Evolutionary conservation across 1,284 basidiomycete species (phyloP).

Genomic region (Austroboletus novae-zelandiae): DNA sequence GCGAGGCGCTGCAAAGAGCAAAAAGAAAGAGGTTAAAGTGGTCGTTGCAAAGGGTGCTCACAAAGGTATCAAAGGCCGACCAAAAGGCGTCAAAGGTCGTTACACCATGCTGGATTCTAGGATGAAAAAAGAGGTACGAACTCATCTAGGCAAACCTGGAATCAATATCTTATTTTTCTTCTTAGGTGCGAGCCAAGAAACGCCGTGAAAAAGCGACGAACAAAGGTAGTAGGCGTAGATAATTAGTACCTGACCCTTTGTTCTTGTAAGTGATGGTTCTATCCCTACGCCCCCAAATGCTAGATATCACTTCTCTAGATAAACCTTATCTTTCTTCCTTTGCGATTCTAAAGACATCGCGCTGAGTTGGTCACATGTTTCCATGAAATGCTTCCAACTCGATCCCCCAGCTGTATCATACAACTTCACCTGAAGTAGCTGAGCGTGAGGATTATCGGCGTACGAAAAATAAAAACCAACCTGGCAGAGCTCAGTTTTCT

Average conservation of each 20-base stretch:
- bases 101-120: constrained; percentile 91
- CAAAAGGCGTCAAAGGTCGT: constrained; percentile 93
- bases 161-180: constrained; percentile 4
- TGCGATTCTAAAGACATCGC: constrained; percentile 20
- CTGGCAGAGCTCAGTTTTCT: constrained; percentile 53
- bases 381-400: constrained; percentile 54
- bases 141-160: neutral
- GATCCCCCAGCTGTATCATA: constrained; percentile 37
- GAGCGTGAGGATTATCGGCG: neutral
- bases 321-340: constrained; percentile 11
- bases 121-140: constrained; percentile 78
- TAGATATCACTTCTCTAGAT: constrained; percentile 14
- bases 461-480: constrained; percentile 34
- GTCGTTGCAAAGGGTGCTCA: constrained; percentile 93
- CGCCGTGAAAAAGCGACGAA: constrained; percentile 64
- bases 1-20: constrained; percentile 68
- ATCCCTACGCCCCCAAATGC: neutral
- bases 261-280: neutral
- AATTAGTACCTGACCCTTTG: neutral
- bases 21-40: constrained; percentile 83
- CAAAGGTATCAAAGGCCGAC: constrained; percentile 88
- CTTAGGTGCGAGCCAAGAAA: constrained; percentile 68
- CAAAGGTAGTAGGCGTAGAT: constrained; percentile 46
- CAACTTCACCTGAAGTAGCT: constrained; percentile 44
- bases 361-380: constrained; percentile 49